A percentile compares a stretch with the other conserved stretches of the same genome.
phyloP scores from a whole-genome alignment of 2,329 filamentous ascomycete species.

The Seiridium cupressi region DNA sequence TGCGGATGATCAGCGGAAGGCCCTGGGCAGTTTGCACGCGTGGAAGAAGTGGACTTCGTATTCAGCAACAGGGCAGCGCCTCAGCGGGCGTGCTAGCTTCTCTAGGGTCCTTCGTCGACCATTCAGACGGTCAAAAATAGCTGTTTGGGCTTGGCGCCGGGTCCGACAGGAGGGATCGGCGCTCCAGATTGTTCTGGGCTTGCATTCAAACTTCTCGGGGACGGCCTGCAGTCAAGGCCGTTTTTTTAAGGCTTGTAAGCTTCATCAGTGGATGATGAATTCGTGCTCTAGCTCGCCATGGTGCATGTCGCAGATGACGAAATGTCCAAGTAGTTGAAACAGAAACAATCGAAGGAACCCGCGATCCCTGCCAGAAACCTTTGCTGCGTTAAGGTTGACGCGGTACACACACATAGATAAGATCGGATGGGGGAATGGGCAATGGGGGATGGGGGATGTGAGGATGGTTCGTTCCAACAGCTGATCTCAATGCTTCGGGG shows the following conservation, averaged over 20 bases:
- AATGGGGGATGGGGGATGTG: background rate
- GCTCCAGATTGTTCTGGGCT: background rate
- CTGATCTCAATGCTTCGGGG: background rate
- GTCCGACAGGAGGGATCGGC: background rate
- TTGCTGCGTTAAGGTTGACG: background rate
- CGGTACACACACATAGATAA: background rate
- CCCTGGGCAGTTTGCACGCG: background rate
- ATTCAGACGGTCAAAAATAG: slow-evolving; percentile 3
- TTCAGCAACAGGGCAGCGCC: background rate
- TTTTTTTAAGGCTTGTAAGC: background rate
- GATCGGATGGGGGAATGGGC: background rate
- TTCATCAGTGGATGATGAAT: background rate
- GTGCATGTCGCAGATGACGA: background rate
- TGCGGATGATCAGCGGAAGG: no score
- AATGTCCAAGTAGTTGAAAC: background rate
- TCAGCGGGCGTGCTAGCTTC: background rate
- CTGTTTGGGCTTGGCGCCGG: background rate
- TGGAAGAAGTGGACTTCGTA: background rate
- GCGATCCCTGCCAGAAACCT: no score
- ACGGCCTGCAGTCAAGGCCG: slow-evolving; percentile 1
- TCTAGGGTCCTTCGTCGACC: background rate
- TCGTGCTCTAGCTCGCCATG: background rate
- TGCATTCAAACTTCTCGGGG: background rate
- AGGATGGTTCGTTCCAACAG: background rate
- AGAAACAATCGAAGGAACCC: background rate